These are phyloP conservation scores for Geosmithia flava DNA, from an alignment of 2,329 filamentous ascomycete species.

Conservation along the genomic window DNA sequence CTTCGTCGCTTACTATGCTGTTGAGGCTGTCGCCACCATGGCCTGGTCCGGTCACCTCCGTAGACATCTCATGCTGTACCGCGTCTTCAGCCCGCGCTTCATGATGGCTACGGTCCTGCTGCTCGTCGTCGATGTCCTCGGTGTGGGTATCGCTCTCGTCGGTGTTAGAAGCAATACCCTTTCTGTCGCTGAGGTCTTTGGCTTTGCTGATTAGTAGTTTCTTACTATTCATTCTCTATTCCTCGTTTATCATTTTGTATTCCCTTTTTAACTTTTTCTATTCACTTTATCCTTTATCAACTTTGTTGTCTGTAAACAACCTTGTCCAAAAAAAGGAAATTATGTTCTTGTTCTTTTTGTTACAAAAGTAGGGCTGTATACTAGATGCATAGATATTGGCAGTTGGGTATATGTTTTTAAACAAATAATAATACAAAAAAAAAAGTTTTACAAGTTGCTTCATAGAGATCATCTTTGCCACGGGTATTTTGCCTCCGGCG, in stretches of 20 bases:
- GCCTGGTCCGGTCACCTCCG: conserved; percentile 81
- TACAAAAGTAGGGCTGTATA: neutral
- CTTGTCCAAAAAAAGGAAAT: too few relatives aligned
- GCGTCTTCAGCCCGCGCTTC: conserved; percentile 85
- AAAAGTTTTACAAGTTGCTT: too few relatives aligned
- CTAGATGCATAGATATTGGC: neutral
- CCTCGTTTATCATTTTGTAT: neutral
- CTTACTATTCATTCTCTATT: neutral
- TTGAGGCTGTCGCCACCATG: conserved; percentile 74
- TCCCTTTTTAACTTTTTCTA: neutral
- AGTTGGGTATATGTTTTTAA: neutral
- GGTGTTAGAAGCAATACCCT: conserved; percentile 66
- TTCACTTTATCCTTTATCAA: neutral
- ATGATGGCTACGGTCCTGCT: conserved; percentile 67
- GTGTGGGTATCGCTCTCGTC: conserved; percentile 56
- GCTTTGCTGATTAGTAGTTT: conserved; percentile 45
- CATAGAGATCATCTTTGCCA: too few relatives aligned
- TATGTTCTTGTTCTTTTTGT: too few relatives aligned
- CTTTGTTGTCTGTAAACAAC: neutral
- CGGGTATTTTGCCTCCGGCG: too few relatives aligned
- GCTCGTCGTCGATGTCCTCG: conserved; percentile 65
- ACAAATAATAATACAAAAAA: neutral
- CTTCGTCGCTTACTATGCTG: conserved; percentile 72
- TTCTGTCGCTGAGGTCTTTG: conserved; percentile 80
- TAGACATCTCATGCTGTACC: conserved; percentile 90